Evolutionary conservation across 352 stramenopile species (phyloP).

Genomic region (Globisporangium paddicum): DNA sequence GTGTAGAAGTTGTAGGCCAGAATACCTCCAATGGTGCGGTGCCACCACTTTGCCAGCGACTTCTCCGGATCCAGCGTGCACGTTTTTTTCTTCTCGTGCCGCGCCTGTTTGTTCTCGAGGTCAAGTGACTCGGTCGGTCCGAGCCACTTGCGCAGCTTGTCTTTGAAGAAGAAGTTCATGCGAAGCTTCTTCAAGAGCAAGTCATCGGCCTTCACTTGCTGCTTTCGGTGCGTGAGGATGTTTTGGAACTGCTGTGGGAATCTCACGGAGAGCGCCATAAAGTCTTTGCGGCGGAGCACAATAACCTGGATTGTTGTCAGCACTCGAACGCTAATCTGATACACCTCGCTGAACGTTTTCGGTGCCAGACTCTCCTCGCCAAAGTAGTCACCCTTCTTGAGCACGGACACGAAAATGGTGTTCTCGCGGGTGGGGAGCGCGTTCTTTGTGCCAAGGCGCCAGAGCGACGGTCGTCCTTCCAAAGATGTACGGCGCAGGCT

Average conservation of each 20-base stretch:
- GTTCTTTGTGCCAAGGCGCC: background rate
- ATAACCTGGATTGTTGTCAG: slow-evolving; percentile 44
- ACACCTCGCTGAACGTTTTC: slow-evolving; percentile 22
- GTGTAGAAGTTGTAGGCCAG: slow-evolving; percentile 54
- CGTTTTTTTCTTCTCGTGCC: slow-evolving; percentile 15
- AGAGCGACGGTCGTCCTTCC: background rate
- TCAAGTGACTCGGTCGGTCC: slow-evolving; percentile 38
- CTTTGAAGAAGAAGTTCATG: slow-evolving; percentile 48
- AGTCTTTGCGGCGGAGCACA: slow-evolving; percentile 40
- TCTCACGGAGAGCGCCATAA: slow-evolving; percentile 28
- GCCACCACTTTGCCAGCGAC: slow-evolving; percentile 46
- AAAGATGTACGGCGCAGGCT: background rate
- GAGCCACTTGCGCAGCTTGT: slow-evolving; percentile 43
- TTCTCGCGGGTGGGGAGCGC: background rate
- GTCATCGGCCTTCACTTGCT: slow-evolving; percentile 12
- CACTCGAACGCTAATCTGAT: slow-evolving; percentile 53
- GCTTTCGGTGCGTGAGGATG: slow-evolving; percentile 16
- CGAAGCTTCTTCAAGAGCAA: slow-evolving; percentile 20
- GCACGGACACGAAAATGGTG: slow-evolving; percentile 41
- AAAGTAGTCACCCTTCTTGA: slow-evolving; percentile 57
- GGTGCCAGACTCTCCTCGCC: slow-evolving; percentile 49
- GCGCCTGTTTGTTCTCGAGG: slow-evolving; percentile 25
- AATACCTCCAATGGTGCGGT: slow-evolving; percentile 40
- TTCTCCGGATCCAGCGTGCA: slow-evolving; percentile 38
- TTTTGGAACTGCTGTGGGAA: slow-evolving; percentile 36